phyloP scores from a whole-genome alignment of 345 rosid species.

The Angophora floribunda region DNA sequence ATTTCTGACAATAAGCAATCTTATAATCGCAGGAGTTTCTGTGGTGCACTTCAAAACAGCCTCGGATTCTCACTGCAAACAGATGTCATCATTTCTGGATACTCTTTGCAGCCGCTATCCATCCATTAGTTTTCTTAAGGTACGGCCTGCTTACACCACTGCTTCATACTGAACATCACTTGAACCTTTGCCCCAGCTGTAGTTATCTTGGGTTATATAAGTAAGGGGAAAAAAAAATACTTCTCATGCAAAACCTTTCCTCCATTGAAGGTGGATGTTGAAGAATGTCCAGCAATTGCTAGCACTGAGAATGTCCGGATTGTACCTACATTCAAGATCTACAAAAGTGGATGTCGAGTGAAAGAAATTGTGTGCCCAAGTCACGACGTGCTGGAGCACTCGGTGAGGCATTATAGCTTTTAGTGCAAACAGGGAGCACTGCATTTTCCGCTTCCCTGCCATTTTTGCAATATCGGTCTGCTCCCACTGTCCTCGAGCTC shows the following conservation, averaged over 20 bases:
- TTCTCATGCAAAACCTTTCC: background rate
- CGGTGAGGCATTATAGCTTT: slow-evolving; percentile 90
- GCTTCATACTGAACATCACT: background rate
- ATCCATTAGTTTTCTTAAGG: slow-evolving; percentile 83
- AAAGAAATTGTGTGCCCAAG: slow-evolving; percentile 95
- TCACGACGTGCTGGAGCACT: slow-evolving; percentile 74
- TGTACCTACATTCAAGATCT: slow-evolving; percentile 95
- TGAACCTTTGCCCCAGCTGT: background rate
- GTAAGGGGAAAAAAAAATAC: background rate
- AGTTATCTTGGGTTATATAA: background rate
- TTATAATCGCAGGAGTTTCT: slow-evolving; percentile 44
- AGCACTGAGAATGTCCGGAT: slow-evolving; percentile 74
- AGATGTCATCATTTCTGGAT: slow-evolving; percentile 70
- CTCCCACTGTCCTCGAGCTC: background rate
- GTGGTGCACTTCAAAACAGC: slow-evolving; percentile 60
- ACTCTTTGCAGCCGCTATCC: slow-evolving; percentile 76
- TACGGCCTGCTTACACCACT: slow-evolving; percentile 2
- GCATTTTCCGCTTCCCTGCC: slow-evolving; percentile 5
- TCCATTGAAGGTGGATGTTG: slow-evolving; percentile 59
- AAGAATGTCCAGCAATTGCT: slow-evolving; percentile 39
- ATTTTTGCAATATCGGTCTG: background rate
- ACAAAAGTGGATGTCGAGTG: slow-evolving; percentile 67
- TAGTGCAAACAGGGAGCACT: slow-evolving; percentile 29
- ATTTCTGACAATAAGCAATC: background rate
- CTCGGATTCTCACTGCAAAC: slow-evolving; percentile 68